Evolutionary conservation across 2,329 filamentous ascomycete genomes (phyloP).

Genomic region (Fonsecaea monophora): DNA sequence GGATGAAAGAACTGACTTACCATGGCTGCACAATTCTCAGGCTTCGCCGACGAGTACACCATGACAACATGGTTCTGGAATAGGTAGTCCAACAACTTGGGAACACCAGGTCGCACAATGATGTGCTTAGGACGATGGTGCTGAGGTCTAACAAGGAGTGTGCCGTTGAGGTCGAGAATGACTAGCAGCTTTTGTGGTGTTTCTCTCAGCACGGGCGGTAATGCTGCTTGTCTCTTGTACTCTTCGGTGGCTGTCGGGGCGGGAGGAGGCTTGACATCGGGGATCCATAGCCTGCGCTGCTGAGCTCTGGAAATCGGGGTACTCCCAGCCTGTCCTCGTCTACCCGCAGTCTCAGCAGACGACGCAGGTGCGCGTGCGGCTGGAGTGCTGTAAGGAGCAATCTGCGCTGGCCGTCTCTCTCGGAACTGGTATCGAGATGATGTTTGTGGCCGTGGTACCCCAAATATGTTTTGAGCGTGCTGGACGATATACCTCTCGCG

Average conservation of each 20-base stretch:
- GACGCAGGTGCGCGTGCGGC: slow-evolving; percentile 24
- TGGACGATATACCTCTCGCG: slow-evolving; percentile 27
- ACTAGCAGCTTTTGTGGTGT: slow-evolving; percentile 72
- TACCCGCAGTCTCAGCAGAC: slow-evolving; percentile 22
- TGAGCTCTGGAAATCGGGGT: background rate
- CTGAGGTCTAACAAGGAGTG: slow-evolving; percentile 74
- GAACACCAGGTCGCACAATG: slow-evolving; percentile 70
- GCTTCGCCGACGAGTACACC: slow-evolving; percentile 87
- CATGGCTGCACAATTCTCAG: slow-evolving; percentile 73
- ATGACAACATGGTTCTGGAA: slow-evolving; percentile 78
- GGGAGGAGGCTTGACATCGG: slow-evolving; percentile 23
- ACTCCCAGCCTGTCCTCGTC: background rate
- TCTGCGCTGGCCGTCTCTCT: slow-evolving; percentile 23
- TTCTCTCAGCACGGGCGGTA: slow-evolving; percentile 51
- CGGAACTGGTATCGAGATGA: slow-evolving; percentile 25
- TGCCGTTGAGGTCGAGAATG: slow-evolving; percentile 92
- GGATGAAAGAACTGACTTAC: slow-evolving; percentile 67
- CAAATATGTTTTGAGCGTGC: slow-evolving; percentile 11
- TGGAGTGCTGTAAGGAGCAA: slow-evolving; percentile 22
- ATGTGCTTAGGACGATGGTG: slow-evolving; percentile 61
- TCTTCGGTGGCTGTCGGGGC: slow-evolving; percentile 65
- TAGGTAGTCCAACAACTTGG: slow-evolving; percentile 74
- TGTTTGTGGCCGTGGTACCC: background rate
- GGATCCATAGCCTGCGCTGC: slow-evolving; percentile 4
- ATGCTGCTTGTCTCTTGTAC: slow-evolving; percentile 66